A percentile compares a stretch with the other conserved stretches of the same genome.
Evolutionary conservation across 805 yeast genomes (phyloP).

Genomic region (Suhomyces sp.): DNA sequence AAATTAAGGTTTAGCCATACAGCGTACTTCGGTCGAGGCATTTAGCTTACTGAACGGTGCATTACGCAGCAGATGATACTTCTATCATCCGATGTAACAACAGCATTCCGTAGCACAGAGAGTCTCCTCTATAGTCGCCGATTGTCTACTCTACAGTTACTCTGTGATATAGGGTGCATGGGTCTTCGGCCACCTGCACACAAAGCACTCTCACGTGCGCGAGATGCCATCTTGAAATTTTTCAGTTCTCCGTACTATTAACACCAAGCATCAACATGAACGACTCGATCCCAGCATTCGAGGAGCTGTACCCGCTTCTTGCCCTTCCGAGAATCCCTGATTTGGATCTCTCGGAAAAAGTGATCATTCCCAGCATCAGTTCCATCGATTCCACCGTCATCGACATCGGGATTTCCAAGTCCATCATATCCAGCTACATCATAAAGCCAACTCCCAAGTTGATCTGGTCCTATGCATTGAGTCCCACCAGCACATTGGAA

Average conservation of each 20-base stretch:
- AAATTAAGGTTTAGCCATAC: not conserved
- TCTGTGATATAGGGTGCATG: not conserved
- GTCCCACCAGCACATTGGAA: conserved; percentile 45
- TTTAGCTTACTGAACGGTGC: not conserved
- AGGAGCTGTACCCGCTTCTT: conserved; percentile 30
- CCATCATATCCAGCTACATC: conserved; percentile 49
- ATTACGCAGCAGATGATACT: not conserved
- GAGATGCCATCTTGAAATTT: conserved; percentile 6
- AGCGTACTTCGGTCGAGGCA: not conserved
- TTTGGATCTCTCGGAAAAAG: conserved; percentile 20
- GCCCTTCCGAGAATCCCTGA: conserved; percentile 35
- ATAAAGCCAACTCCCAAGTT: conserved; percentile 57
- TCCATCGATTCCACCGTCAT: conserved; percentile 30
- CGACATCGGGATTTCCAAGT: conserved; percentile 54
- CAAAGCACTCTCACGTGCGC: not conserved
- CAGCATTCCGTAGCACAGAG: not conserved
- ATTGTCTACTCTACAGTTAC: not conserved
- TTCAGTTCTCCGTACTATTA: not conserved
- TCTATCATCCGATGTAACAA: not conserved
- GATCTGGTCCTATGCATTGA: conserved; percentile 52
- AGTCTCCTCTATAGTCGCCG: not conserved
- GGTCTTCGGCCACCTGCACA: not conserved
- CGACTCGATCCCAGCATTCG: conserved; percentile 14
- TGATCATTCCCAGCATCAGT: conserved; percentile 18
- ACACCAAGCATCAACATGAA: not conserved